These are phyloP conservation scores for Blastobotrys persicus DNA, from an alignment of 1,139 yeast genomes.

Conservation along the genomic window DNA sequence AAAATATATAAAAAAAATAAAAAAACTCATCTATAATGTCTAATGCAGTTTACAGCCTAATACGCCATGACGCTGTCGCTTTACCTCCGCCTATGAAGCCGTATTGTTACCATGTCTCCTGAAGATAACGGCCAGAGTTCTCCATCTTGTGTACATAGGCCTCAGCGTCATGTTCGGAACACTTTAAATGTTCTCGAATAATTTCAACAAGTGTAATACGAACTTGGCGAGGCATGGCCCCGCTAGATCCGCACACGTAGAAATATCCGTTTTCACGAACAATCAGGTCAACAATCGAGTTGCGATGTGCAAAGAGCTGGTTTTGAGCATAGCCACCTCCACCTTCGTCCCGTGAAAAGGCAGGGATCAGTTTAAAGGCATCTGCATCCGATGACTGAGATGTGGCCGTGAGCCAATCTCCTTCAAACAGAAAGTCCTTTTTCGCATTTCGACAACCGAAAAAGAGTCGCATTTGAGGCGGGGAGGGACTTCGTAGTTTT, in stretches of 20 bases:
- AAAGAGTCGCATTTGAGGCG: conserved; percentile 44
- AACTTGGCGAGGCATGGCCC: conserved; percentile 92
- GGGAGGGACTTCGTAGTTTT: conserved; percentile 8
- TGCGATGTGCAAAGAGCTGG: conserved; percentile 50
- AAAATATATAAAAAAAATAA: no score
- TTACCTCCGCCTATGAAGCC: no score
- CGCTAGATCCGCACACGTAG: conserved; percentile 89
- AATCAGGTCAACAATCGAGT: conserved; percentile 51
- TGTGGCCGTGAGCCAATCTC: conserved; percentile 46
- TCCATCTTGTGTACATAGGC: conserved; percentile 59
- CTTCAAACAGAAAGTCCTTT: conserved; percentile 67
- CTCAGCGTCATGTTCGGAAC: conserved; percentile 47
- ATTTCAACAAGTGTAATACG: conserved; percentile 69
- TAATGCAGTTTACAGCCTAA: no score
- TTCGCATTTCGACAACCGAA: conserved; percentile 70
- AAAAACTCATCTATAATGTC: no score
- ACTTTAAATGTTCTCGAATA: conserved; percentile 41
- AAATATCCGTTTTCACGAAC: conserved; percentile 56
- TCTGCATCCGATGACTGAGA: conserved; percentile 19
- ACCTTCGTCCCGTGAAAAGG: conserved; percentile 52
- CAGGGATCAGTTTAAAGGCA: conserved; percentile 46
- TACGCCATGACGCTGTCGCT: no score
- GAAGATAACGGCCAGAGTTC: conserved; percentile 64
- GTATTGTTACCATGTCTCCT: conserved; percentile 82
- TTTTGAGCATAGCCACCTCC: conserved; percentile 71